These are phyloP conservation scores for Kuraishia borneana DNA, from an alignment of 805 yeast species.

Conservation along the genomic window DNA sequence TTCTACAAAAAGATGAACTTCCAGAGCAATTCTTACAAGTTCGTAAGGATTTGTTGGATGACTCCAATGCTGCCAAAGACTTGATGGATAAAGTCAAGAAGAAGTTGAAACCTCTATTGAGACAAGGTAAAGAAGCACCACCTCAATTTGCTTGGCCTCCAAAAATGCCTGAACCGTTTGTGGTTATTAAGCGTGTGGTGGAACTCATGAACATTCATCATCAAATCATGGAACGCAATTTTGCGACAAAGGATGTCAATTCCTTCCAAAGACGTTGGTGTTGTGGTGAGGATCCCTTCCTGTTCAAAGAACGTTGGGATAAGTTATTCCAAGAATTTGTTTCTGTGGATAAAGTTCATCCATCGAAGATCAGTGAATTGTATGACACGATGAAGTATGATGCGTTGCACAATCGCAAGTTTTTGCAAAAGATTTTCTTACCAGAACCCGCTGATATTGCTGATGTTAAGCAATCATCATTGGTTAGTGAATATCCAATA, in stretches of 20 bases:
- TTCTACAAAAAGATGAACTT: constrained; percentile 56
- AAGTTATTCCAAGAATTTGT: constrained; percentile 87
- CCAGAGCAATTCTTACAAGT: constrained; percentile 74
- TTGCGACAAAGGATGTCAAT: constrained; percentile 51
- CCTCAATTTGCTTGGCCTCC: constrained; percentile 98
- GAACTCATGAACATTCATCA: constrained; percentile 91
- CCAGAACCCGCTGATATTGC: constrained; percentile 39
- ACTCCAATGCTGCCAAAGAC: constrained; percentile 96
- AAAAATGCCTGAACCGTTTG: constrained; percentile 94
- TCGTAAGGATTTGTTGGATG: constrained; percentile 86
- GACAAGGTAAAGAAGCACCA: constrained; percentile 96
- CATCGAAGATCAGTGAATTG: constrained; percentile 90
- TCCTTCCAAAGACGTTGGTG: constrained; percentile 82
- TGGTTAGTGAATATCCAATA: constrained; percentile 65
- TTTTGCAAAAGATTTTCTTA: constrained; percentile 71
- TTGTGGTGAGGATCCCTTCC: constrained; percentile 85
- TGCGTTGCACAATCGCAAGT: constrained; percentile 89
- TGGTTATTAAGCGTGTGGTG: constrained; percentile 87
- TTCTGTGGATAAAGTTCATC: constrained; percentile 92
- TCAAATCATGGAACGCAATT: constrained; percentile 73
- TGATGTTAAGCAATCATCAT: constrained; percentile 30
- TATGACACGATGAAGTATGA: constrained; percentile 98
- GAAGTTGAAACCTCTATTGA: constrained; percentile 82
- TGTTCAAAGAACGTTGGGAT: constrained; percentile 96
- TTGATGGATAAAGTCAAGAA: constrained; percentile 96